These are phyloP conservation scores for Paxillus rubicundulus DNA, from an alignment of 768 basidiomycete genomes.

Conservation along the genomic window DNA sequence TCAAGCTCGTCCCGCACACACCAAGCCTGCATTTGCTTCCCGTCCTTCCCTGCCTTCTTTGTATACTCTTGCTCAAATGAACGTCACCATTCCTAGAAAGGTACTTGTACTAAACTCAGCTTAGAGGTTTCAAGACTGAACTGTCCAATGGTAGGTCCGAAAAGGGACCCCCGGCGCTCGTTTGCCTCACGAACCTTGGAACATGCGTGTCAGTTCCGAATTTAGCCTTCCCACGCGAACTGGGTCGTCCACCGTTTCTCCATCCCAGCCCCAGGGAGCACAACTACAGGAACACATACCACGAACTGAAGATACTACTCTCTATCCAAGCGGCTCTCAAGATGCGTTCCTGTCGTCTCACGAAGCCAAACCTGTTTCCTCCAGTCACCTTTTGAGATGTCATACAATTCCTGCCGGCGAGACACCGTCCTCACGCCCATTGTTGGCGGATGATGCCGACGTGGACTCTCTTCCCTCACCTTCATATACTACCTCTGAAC, in stretches of 20 bases:
- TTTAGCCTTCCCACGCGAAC: constrained; percentile 6
- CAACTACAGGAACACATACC: not conserved
- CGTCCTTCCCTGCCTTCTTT: constrained; percentile 45
- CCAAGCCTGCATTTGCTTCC: constrained; percentile 39
- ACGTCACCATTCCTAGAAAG: constrained; percentile 37
- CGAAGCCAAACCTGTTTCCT: constrained; percentile 8
- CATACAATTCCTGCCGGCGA: constrained; percentile 17
- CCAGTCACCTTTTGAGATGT: not conserved
- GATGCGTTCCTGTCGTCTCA: constrained; percentile 6
- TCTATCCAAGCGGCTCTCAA: not conserved
- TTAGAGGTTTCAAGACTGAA: not conserved
- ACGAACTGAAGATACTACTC: not conserved
- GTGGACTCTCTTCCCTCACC: constrained; percentile 34
- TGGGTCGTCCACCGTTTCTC: not conserved
- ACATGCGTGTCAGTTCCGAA: constrained; percentile 23
- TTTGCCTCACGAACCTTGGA: constrained; percentile 44
- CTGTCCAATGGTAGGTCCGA: constrained; percentile 30
- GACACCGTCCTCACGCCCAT: constrained; percentile 20
- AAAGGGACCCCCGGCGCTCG: constrained; percentile 43
- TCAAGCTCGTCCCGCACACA: constrained; percentile 40
- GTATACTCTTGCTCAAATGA: constrained; percentile 36
- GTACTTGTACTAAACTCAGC: constrained; percentile 19
- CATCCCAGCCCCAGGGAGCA: constrained; percentile 1
- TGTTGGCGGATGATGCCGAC: constrained; percentile 24
- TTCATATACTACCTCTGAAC: constrained; percentile 32